Evolutionary conservation across 2,329 filamentous ascomycete species (phyloP).

Genomic region (Onygena corvina): DNA sequence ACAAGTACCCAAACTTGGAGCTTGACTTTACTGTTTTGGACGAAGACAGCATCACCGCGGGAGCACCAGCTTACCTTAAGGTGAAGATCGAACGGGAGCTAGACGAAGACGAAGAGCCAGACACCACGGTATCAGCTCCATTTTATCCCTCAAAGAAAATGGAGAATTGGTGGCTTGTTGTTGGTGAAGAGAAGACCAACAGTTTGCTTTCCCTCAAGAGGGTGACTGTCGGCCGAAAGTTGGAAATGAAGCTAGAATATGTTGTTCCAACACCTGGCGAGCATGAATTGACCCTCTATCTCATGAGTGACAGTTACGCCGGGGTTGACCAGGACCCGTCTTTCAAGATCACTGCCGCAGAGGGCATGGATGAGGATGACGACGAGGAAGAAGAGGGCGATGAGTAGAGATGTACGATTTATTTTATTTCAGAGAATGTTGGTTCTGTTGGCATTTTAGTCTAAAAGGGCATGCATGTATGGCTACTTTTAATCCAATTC

Average conservation of each 20-base stretch:
- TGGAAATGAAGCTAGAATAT: conserved; percentile 75
- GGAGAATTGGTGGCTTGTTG: conserved; percentile 98
- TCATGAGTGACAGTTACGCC: conserved; percentile 96
- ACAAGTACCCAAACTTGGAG: conserved; percentile 90
- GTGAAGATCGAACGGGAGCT: conserved; percentile 76
- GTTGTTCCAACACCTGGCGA: conserved; percentile 75
- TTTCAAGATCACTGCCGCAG: conserved; percentile 72
- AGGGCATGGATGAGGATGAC: conserved; percentile 90
- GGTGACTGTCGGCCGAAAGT: conserved; percentile 67
- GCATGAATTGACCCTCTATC: conserved; percentile 76
- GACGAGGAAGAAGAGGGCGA: conserved; percentile 48
- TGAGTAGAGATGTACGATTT: background rate
- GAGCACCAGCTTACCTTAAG: conserved; percentile 68
- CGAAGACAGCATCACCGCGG: conserved; percentile 64
- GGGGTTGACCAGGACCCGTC: conserved; percentile 92
- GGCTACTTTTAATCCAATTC: background rate
- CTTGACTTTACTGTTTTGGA: conserved; percentile 80
- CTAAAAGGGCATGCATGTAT: background rate
- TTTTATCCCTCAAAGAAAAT: conserved; percentile 88
- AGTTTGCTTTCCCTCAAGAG: conserved; percentile 86
- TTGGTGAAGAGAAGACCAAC: conserved; percentile 82
- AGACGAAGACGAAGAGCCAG: conserved; percentile 59
- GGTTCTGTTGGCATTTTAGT: background rate
- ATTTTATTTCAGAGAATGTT: background rate
- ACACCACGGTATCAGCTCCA: conserved; percentile 79